Conservation (phyloP, 306 rosid genomes). For the Carpinus fangiana region DNA sequence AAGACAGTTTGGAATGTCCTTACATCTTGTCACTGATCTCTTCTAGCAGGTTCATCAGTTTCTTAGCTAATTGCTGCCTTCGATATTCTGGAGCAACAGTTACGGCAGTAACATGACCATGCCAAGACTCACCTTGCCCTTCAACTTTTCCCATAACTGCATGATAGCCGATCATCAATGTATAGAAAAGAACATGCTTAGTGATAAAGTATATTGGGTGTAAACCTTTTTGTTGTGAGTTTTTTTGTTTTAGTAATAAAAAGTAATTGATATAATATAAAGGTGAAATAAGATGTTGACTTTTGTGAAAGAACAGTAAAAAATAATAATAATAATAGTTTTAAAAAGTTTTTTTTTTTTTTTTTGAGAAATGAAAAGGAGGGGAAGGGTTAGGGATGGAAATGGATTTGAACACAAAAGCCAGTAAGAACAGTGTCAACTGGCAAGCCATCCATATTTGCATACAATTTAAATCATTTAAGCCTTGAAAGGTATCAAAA, state of each 20-base stretch:
- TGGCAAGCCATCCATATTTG: background rate
- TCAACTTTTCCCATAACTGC: conserved; percentile 99
- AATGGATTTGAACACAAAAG: background rate
- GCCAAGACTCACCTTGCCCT: conserved; percentile 99
- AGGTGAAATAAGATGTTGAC: no score
- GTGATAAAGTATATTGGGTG: background rate
- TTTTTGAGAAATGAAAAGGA: no score
- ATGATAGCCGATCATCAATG: background rate
- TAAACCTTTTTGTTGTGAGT: no score
- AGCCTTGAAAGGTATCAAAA: no score
- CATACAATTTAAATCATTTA: background rate
- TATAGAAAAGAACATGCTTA: background rate
- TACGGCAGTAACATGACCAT: conserved; percentile 97
- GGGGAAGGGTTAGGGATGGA: background rate
- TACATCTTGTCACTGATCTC: conserved; percentile 89
- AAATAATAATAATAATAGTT: no score
- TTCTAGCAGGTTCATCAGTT: conserved; percentile 92
- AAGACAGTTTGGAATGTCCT: conserved; percentile 12
- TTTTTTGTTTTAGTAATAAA: no score
- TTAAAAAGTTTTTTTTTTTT: no score
- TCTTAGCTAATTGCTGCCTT: conserved; percentile 95
- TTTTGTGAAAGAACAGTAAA: no score
- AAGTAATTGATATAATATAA: no score
- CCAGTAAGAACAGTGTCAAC: background rate
- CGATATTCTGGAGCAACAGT: conserved; percentile 92